Percentiles rank a stretch among this genome's conserved stretches.
These are phyloP conservation scores for Nicotiana noctiflora DNA, from an alignment of 257 asterid genomes.

Conservation along the genomic window DNA sequence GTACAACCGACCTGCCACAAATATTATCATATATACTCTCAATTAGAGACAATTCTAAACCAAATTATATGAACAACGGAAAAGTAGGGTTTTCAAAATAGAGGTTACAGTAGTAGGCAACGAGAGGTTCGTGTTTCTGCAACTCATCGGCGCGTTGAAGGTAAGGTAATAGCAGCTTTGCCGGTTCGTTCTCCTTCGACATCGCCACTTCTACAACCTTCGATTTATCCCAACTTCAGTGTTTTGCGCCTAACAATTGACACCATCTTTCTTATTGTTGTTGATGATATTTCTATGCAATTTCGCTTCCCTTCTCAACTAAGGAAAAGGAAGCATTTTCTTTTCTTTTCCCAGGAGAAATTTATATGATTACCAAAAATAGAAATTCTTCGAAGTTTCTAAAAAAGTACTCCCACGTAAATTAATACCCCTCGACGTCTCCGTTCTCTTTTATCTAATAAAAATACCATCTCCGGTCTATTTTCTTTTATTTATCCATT, in stretches of 20 bases:
- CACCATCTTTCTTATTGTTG: neutral
- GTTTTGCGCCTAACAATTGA: neutral
- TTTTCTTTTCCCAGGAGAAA: neutral
- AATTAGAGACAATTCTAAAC: neutral
- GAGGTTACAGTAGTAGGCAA: constrained; percentile 37
- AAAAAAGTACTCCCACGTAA: neutral
- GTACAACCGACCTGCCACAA: constrained; percentile 74
- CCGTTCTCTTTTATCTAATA: too few relatives aligned
- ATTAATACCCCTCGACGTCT: too few relatives aligned
- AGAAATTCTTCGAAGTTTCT: neutral
- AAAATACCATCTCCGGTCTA: too few relatives aligned
- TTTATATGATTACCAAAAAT: neutral
- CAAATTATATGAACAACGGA: neutral
- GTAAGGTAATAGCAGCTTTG: constrained; percentile 33
- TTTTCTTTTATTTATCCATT: too few relatives aligned
- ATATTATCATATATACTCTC: too few relatives aligned
- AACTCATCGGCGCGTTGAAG: constrained; percentile 49
- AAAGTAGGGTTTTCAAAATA: neutral
- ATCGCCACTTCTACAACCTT: constrained; percentile 5
- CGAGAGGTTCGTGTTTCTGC: constrained; percentile 47
- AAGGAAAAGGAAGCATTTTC: neutral
- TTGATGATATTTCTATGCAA: neutral
- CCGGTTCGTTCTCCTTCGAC: constrained; percentile 43
- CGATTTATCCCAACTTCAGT: neutral
- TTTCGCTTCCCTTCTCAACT: neutral